Percentiles rank a stretch among this genome's conserved stretches.
phyloP scores from a whole-genome alignment of 257 asterid genomes.

The Nicotiana tabacum region DNA sequence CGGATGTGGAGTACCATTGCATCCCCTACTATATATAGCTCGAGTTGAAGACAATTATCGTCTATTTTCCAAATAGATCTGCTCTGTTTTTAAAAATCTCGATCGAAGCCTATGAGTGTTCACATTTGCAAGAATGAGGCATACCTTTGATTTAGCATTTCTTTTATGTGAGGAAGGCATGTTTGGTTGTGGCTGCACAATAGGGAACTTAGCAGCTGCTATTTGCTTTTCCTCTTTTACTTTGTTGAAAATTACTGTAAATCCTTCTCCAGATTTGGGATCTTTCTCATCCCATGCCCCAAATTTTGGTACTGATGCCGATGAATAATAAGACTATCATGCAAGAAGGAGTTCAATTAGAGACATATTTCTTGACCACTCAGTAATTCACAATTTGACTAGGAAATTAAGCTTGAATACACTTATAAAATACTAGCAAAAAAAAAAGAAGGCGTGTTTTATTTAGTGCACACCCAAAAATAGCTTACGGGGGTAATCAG shows the following conservation, averaged over 20 bases:
- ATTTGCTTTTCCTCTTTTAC: conserved; percentile 73
- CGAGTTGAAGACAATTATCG: not conserved
- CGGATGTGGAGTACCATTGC: not conserved
- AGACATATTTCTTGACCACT: not conserved
- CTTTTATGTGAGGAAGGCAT: conserved; percentile 17
- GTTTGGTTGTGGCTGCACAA: conserved; percentile 24
- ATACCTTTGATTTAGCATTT: conserved; percentile 38
- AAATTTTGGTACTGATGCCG: conserved; percentile 71
- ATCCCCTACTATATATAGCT: not conserved
- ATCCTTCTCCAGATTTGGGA: conserved; percentile 67
- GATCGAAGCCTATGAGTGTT: too few species aligned
- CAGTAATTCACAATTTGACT: too few species aligned
- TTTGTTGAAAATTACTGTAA: conserved; percentile 65
- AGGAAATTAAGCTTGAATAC: not conserved
- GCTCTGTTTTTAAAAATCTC: too few species aligned
- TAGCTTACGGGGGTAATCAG: too few species aligned
- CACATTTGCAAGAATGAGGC: too few species aligned
- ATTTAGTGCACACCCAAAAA: too few species aligned
- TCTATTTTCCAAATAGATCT: not conserved
- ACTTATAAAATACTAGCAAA: too few species aligned
- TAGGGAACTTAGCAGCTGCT: conserved; percentile 54
- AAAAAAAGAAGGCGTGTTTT: too few species aligned
- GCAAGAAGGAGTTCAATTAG: not conserved
- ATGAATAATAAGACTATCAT: conserved; percentile 45
- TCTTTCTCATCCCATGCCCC: conserved; percentile 77